A percentile compares a stretch with the other conserved stretches of the same genome.
These are phyloP conservation scores for Lentinus brumalis DNA, from an alignment of 768 basidiomycete species.

Conservation along the genomic window DNA sequence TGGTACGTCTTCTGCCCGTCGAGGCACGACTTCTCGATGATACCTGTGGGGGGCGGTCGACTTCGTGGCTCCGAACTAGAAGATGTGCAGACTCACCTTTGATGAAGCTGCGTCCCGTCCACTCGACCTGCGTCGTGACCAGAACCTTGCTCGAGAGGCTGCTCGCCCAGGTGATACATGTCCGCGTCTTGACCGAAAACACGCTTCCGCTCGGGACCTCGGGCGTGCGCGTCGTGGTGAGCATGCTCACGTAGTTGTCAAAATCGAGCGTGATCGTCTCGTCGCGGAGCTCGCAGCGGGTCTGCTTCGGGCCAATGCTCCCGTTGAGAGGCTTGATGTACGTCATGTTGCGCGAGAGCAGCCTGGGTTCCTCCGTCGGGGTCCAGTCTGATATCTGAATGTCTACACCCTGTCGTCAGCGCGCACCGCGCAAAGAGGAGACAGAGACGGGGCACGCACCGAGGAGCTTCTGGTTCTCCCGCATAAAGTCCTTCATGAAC, in stretches of 20 bases:
- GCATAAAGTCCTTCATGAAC: conserved; percentile 94
- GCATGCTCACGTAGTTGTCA: conserved; percentile 77
- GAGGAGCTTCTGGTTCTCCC: conserved; percentile 80
- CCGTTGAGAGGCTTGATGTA: conserved; percentile 94
- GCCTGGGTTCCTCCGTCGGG: conserved; percentile 63
- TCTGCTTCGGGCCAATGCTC: conserved; percentile 89
- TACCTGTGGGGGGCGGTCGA: conserved; percentile 51
- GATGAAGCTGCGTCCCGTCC: conserved; percentile 96
- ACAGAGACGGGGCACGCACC: conserved; percentile 52
- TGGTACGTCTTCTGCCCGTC: conserved; percentile 93
- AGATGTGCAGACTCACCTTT: conserved; percentile 58
- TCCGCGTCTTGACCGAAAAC: conserved; percentile 91
- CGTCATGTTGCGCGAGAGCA: conserved; percentile 86
- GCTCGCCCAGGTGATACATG: conserved; percentile 94
- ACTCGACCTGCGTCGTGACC: conserved; percentile 91
- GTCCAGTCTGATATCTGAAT: conserved; percentile 96
- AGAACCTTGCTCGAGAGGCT: conserved; percentile 73
- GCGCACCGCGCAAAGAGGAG: neutral
- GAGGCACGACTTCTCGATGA: conserved; percentile 89
- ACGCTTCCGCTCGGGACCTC: conserved; percentile 94
- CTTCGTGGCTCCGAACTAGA: neutral
- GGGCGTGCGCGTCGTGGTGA: conserved; percentile 91
- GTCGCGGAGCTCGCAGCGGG: conserved; percentile 93
- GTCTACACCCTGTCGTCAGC: conserved; percentile 48
- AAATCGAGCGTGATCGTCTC: conserved; percentile 80